phyloP scores from a whole-genome alignment of 1,284 basidiomycete species.

The Microbotryum saponariae region DNA sequence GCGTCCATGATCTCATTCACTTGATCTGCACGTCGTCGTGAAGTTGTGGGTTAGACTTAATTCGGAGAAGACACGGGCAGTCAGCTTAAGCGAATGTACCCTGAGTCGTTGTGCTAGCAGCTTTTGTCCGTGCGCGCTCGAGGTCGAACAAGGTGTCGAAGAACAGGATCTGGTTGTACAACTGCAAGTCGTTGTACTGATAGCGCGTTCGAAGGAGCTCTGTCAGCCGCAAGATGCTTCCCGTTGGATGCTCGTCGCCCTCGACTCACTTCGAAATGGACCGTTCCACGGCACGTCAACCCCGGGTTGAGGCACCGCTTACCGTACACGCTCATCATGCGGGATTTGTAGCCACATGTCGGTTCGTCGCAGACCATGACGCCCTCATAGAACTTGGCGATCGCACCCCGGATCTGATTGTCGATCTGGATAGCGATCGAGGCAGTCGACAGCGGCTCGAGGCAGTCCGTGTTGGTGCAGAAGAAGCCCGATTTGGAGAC shows the following conservation, averaged over 20 bases:
- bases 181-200: conserved; percentile 70
- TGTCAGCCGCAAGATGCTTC: conserved; percentile 1
- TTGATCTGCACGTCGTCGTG: conserved; percentile 48
- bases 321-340: conserved; percentile 87
- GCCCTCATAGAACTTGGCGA: conserved; percentile 77
- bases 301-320: conserved; percentile 59
- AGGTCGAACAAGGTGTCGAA: conserved; percentile 68
- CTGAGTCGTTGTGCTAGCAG: conserved; percentile 46
- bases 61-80: neutral
- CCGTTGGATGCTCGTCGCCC: neutral
- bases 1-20: conserved; percentile 49
- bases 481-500: conserved; percentile 49
- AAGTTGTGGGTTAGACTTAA: neutral
- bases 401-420: conserved; percentile 65
- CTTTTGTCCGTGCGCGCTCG: conserved; percentile 55
- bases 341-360: conserved; percentile 72
- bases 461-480: conserved; percentile 51
- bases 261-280: conserved; percentile 62
- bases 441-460: conserved; percentile 49
- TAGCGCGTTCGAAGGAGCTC: neutral
- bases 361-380: conserved; percentile 83
- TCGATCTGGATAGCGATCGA: conserved; percentile 80
- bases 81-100: conserved; percentile 45
- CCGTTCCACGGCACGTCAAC: conserved; percentile 57
- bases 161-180: conserved; percentile 83